Evolutionary conservation across 768 basidiomycete genomes (phyloP), one percentile per base, ranked within the genome.

Genomic region (Mycena indigotica): DNA sequence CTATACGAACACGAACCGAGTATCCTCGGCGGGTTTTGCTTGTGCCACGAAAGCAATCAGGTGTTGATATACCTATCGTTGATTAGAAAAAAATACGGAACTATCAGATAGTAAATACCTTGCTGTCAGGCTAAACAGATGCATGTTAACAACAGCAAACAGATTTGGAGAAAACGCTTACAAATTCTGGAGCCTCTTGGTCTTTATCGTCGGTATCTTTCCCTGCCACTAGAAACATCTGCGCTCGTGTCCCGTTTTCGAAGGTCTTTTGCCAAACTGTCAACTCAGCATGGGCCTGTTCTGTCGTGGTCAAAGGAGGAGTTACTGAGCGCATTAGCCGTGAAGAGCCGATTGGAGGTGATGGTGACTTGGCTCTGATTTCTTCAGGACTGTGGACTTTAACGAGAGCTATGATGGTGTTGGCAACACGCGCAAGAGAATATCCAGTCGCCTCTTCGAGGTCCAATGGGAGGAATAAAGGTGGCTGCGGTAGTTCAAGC

Each of bases 401-500:
- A 19, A 78, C 74, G 8, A 87, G 69, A 21, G 84, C 77, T 49
- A 83, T 65, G 44, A 87, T 74, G 19, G 81, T 78, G 44, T 69
- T 69, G 35, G 84, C 84, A 19, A 87, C 84, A 50, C 82, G 75
- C 24, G 74, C 77, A 28, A 84, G 70, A 28, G 73, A 67, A 57
- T 80, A 77, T 15, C 75, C 68, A n/a, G 77, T 78, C 32, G 71
- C 70, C 61, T 81, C 79, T 28, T 77, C 72, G 32, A 85, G 72
- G 65, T 83, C 81, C 53, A 79, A 76, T 13, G 77, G 74, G 30
- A 75, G 71, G 58, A 84, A 82, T 25, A 82, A 69, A 39, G 78
- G 79, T 35, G 75, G 72, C n/a, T 73, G 65, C 45, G 71, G 59
- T 38, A 84, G 25, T 79, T 51, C 77, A 70, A 40, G 74, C 67